Evolutionary conservation across 2,329 filamentous ascomycete genomes (phyloP), one percentile per base, ranked within the genome.

Genomic region (Coniella lustricola): DNA sequence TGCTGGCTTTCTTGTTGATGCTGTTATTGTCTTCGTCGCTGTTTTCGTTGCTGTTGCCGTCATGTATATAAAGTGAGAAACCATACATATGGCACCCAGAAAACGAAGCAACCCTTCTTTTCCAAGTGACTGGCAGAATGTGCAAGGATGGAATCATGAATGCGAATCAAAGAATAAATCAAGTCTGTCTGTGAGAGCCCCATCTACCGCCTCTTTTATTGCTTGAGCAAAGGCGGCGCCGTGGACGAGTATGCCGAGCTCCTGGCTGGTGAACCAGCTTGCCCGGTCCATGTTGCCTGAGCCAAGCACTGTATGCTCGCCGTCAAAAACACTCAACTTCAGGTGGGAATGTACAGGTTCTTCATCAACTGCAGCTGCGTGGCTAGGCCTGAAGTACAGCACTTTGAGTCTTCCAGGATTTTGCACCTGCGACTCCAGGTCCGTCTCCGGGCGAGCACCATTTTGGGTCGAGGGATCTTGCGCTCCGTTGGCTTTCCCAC

Each of bases 261-360:
- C 88, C 65, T 93, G 88, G 62, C 85, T 90, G 4, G 88, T 93
- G 65, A 80, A 90, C 85, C 86, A 93, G 61, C 85, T 90, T 7
- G 88, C 87, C 1, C 87, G 77, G 65, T 94, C 88, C 74, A 90
- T 80, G 61, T 94, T 94, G 1, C 87, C 87, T 16, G 85, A 90
- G 0, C 88, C 88, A 3, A 93, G 67, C 1, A 93, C 72, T 1
- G 83, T 71, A 17, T 81, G 79, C 52, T 81, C 71, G 1, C 72
- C 72, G 61, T 94, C 88, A 3, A 91, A 76, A 46, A 90, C 73
- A 1, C 80, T 84, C 60, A 90, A 74, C 64, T 94, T 94, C 49
- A 91, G 70, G 65, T 94, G 88, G 4, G 81, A 83, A 46, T 88
- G 82, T 2, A 85, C 79, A 0, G 86, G 85, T 58, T 87, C 81